Evolutionary conservation across 2,329 filamentous ascomycete species (phyloP).

Genomic region (Microcyclosporella mali): DNA sequence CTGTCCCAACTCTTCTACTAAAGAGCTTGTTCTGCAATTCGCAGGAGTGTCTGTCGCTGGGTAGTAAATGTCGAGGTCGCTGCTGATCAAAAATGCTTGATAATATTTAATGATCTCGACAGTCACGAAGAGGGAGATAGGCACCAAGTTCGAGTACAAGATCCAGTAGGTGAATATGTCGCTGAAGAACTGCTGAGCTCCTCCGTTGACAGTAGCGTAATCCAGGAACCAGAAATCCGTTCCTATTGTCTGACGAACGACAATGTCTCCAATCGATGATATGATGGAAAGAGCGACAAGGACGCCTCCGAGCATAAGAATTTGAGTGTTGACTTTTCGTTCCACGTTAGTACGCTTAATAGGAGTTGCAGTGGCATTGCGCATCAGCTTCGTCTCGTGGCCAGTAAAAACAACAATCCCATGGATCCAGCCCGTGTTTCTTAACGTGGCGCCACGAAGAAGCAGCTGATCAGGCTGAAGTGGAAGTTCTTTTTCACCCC

Average conservation of each 20-base stretch:
- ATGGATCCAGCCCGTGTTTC: conserved; percentile 96
- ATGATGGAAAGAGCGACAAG: conserved; percentile 79
- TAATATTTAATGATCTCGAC: conserved; percentile 97
- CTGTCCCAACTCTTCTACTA: conserved; percentile 95
- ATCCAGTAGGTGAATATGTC: conserved; percentile 99
- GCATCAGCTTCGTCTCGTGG: conserved; percentile 98
- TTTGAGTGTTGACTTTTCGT: conserved; percentile 85
- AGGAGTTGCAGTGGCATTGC: conserved; percentile 91
- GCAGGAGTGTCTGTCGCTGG: conserved; percentile 91
- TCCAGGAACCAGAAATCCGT: conserved; percentile 65
- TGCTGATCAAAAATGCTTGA: conserved; percentile 95
- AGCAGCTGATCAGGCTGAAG: conserved; percentile 88
- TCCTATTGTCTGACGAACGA: conserved; percentile 62
- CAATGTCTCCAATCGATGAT: conserved; percentile 83
- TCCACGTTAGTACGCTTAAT: conserved; percentile 98
- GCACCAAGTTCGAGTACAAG: conserved; percentile 89
- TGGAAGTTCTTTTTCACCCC: conserved; percentile 86
- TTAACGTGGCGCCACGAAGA: conserved; percentile 82
- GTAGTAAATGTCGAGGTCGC: conserved; percentile 96
- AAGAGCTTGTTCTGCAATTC: conserved; percentile 88
- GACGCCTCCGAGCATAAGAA: conserved; percentile 81
- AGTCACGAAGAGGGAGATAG: conserved; percentile 95
- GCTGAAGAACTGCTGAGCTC: conserved; percentile 76
- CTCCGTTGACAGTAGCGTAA: conserved; percentile 53
- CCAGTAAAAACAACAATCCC: conserved; percentile 95